A percentile compares a stretch with the other conserved stretches of the same genome.
These are phyloP conservation scores for Sphaerobolus stellatus DNA, from an alignment of 1,284 basidiomycete species.

Conservation along the genomic window DNA sequence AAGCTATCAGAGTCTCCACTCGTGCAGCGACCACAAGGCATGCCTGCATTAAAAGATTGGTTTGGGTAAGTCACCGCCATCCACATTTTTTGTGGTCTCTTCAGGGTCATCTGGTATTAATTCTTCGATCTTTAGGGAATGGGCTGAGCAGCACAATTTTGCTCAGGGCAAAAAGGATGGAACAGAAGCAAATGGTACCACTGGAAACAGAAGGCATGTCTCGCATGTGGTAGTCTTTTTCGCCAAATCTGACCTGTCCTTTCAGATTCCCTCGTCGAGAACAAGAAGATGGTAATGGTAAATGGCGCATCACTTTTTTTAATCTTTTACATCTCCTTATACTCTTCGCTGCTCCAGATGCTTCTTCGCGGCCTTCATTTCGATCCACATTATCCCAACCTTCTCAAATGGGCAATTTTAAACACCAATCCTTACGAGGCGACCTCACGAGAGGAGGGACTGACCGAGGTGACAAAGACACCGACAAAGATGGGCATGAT, in stretches of 20 bases:
- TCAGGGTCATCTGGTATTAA: conserved; percentile 17
- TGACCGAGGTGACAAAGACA: conserved; percentile 57
- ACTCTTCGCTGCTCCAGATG: conserved; percentile 37
- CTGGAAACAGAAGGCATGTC: conserved; percentile 60
- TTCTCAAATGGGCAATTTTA: conserved; percentile 87
- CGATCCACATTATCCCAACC: conserved; percentile 72
- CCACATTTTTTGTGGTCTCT: conserved; percentile 2
- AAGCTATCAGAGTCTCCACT: conserved; percentile 73
- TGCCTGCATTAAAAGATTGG: conserved; percentile 84
- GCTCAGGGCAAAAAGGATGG: conserved; percentile 59
- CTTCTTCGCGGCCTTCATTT: conserved; percentile 61
- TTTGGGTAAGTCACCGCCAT: conserved; percentile 83
- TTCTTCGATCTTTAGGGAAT: conserved; percentile 36
- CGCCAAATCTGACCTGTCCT: conserved; percentile 11
- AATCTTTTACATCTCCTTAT: conserved; percentile 17
- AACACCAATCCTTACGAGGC: conserved; percentile 75
- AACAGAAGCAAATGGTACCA: conserved; percentile 48
- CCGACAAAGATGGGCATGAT: conserved; percentile 75
- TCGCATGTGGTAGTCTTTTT: neutral
- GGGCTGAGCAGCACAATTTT: conserved; percentile 55
- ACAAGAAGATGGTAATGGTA: conserved; percentile 65
- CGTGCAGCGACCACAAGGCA: conserved; percentile 65
- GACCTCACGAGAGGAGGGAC: conserved; percentile 39
- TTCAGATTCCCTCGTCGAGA: conserved; percentile 51
- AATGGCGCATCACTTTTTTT: conserved; percentile 10